Conservation (phyloP, 108 stramenopile genomes). For the Parietichytrium sp. region DNA sequence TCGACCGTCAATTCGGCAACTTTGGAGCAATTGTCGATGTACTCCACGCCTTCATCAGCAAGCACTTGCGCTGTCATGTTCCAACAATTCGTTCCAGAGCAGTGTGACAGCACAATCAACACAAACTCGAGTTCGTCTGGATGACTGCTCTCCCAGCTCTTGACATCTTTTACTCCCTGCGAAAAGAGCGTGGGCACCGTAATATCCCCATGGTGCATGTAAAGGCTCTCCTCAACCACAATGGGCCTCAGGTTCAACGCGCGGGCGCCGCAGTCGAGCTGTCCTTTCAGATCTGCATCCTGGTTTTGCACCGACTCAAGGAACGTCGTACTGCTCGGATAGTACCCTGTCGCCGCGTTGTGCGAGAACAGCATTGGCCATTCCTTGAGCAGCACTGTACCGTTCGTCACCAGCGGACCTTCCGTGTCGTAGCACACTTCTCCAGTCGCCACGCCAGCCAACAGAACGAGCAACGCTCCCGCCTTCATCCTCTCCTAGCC, state of each 20-base stretch:
- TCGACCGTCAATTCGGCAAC: neutral
- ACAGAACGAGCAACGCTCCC: too few relatives aligned
- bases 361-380: constrained; percentile 22
- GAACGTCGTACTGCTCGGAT: neutral
- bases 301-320: neutral
- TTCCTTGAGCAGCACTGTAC: neutral
- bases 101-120: neutral
- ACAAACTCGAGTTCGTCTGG: constrained; percentile 1
- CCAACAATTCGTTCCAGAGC: neutral
- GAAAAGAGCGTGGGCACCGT: neutral
- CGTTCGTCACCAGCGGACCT: too few relatives aligned
- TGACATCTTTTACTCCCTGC: neutral
- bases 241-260: neutral
- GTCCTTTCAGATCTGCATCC: neutral
- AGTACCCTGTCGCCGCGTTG: constrained; percentile 22
- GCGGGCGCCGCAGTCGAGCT: constrained; percentile 31
- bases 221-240: neutral
- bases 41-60: neutral
- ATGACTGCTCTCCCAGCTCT: neutral
- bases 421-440: too few relatives aligned
- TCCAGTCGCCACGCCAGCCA: too few relatives aligned
- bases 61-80: neutral
- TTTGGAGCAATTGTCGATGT: neutral
- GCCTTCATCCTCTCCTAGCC: too few relatives aligned
- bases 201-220: neutral